Evolutionary conservation across 768 basidiomycete species (phyloP), one percentile per base, ranked within the genome.

Genomic region (Pisolithus tinctorius): DNA sequence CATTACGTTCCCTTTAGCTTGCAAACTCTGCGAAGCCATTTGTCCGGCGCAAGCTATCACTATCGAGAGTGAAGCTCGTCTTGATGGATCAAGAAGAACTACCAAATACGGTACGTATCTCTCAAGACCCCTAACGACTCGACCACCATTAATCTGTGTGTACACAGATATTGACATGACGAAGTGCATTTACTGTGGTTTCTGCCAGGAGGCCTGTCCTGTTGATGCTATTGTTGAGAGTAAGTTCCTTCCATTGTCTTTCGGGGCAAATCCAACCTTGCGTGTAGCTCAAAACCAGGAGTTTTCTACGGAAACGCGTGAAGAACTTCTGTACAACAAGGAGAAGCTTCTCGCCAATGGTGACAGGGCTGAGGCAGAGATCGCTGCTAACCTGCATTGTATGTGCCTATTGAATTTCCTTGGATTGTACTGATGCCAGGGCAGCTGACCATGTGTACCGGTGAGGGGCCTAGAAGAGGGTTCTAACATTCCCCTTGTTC

Each of bases 211-310:
- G 73, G 96, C 96, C 29, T 99, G 96, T 68, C 96, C 96, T 2
- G 96, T 98, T 51, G 96, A 98, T 71, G 96, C 96, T 53, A 98
- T 99, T 61, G 96, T 99, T 49, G 96, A 98, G 76, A 95, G 94
- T 95, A 65, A 58, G 91, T 74, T 25, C 43, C 47, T 49, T 59
- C 45, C 55, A 42, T 31, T 51, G 41, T 48, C 49, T 26, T 30
- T 42, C 6, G 53, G 30, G 20, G 38, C 41, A 40, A 45, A 58
- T 13, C 44, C 16, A 6, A 26, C 23, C 10, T 4, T 50, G 17
- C 46, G n/a, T 47, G 13, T 63, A 96, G 93, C 94, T 25, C 90
- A 95, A 83, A 98, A 98, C 70, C 87, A 93, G 61, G 96, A 98
- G 67, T 98, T 84, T 76, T 89, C 94, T 1, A 95, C 92, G 30